Base-by-base conservation (phyloP, 2,329 filamentous ascomycete species). In the Paecilomyces sp. region DNA sequence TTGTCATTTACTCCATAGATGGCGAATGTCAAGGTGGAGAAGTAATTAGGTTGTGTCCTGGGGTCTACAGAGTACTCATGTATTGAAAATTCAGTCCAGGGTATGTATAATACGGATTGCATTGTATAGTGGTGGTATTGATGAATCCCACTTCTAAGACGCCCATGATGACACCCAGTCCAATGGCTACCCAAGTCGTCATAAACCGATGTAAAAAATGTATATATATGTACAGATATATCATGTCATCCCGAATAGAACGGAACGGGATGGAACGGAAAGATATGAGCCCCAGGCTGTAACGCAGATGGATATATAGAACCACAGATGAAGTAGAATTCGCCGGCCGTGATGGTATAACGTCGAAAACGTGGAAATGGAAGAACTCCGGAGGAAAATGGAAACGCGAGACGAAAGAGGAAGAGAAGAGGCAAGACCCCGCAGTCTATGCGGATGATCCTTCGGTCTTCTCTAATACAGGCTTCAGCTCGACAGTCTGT, bases 351-450 rank as follows among this genome's bases (percentile, higher is more conserved):
- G 15, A 47, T 9, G 7, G 41, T 47, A 47, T 41, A 47, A 33
- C 8, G 31, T 33, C 11, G 31, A 11, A 28, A 28, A 28, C 3
- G 3, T 28, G 25, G 31, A 33, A 33, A 33, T 3, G 5, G 31
- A 33, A 33, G 31, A 33, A 9, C 31, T 33, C 31, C 8, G 8
- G 41, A 47, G 41, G 22, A 60, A 55, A 24, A 33, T 33, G 58
- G 56, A 51, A 57, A 57, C 47, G 58, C 55, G 58, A 56, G 58
- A 53, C 25, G 54, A 56, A 30, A 55, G 8, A 58, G 18, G 25
- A 33, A 52, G 22, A 55, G 28, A 56, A 8, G 8, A 33, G 9
- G 8, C 1, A 33, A 9, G 31, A 33, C 31, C n/a, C 51, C 51
- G 7, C 51, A n/a, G n/a, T 28, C 52, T 54, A 52, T 15, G 47